Base-by-base conservation (phyloP, 352 stramenopile species). In the Phytopythium delawarense region DNA sequence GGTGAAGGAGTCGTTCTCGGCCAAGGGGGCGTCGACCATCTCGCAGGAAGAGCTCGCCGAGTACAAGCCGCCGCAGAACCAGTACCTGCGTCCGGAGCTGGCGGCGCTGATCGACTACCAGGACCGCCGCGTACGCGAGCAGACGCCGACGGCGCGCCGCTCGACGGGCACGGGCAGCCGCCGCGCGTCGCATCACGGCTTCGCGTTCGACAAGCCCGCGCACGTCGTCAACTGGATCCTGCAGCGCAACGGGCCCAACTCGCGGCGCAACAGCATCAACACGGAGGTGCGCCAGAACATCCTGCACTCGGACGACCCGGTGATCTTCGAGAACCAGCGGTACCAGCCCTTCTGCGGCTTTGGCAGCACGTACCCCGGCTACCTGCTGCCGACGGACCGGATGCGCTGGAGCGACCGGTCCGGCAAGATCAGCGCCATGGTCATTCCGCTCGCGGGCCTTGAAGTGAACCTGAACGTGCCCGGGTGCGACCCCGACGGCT, bases 301-400 rank as follows among this genome's bases (percentile, higher is more conserved):
- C 49, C 54, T 96, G 39, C 72, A 65, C 28, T 92, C 84, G 25
- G 72, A 80, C 32, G 87, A 94, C 57, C 79, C 87, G 0, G 84
- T 94, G 0, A 76, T 96, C 21, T 96, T 91, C 44, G 87, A 96
- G 69, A 96, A 96, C 59, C 74, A 96, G 66, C 81, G 87, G 9
- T 96, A 93, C 64, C 85, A 93, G 59, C 84, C 84, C 4, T 96
- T 96, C 63, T 86, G 78, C 46, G 87, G 87, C 25, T 96, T 88
- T 53, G 87, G 87, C 34, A 91, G 79, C 58, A 89, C 85, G 2
- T 94, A 89, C 66, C 85, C 85, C 12, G 86, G 84, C 6, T 91
- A 93, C 61, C 50, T 96, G 40, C 64, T 96, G 28, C 80, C 84
- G 7, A 93, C 84, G 8, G 87, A 96, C 52, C 83, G 87, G 37